Percentiles rank a stretch among this genome's conserved stretches.
Conservation (phyloP, 345 rosid species). For the Hirschfeldia incana region DNA sequence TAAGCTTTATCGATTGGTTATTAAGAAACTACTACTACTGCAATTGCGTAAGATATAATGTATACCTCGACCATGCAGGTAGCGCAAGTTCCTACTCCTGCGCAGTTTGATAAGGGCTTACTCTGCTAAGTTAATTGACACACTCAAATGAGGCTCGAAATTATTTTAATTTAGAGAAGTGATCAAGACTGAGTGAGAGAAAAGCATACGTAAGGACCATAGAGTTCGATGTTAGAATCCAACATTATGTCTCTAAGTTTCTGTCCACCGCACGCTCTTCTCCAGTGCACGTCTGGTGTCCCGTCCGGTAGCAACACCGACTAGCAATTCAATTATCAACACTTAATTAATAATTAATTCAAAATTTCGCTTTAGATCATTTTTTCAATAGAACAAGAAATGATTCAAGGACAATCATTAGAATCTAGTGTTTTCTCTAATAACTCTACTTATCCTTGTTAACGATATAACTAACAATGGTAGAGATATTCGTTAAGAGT, state of each 20-base stretch:
- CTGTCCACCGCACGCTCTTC: conserved; percentile 74
- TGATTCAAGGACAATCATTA: neutral
- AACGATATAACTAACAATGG: neutral
- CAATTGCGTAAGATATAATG: neutral
- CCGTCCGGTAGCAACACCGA: conserved; percentile 93
- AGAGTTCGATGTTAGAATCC: conserved; percentile 73
- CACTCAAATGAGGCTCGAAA: neutral
- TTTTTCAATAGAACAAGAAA: neutral
- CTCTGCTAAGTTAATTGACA: conserved; percentile 44
- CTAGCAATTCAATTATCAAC: conserved; percentile 36
- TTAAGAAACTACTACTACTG: no score
- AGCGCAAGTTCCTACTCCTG: conserved; percentile 89
- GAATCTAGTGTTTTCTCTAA: neutral
- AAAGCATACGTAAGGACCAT: conserved; percentile 83
- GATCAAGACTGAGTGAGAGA: neutral
- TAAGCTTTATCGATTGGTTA: no score
- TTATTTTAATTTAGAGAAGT: neutral
- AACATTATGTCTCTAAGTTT: conserved; percentile 92
- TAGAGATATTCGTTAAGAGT: neutral
- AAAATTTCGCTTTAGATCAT: neutral
- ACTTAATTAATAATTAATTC: neutral
- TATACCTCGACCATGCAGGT: conserved; percentile 89
- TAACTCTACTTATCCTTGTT: neutral
- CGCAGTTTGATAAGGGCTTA: conserved; percentile 74
- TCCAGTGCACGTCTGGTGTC: conserved; percentile 78